Conservation (phyloP, 1,284 basidiomycete genomes). For the Dichomitus squalens region DNA sequence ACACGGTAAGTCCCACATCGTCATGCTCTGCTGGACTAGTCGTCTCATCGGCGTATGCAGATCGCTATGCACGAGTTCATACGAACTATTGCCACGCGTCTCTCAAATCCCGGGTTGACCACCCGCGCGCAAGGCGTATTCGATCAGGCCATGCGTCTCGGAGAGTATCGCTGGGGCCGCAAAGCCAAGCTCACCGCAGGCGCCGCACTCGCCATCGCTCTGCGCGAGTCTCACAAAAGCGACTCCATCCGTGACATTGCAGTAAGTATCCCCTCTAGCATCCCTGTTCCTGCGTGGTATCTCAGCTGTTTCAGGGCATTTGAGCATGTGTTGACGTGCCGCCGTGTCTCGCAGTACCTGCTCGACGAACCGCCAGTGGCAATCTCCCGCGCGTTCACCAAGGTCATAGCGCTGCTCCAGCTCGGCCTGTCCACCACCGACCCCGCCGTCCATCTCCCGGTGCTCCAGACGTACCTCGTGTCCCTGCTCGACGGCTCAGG, state of each 20-base stretch:
- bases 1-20: conserved; percentile 46
- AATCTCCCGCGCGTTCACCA: conserved; percentile 57
- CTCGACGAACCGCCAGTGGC: conserved; percentile 54
- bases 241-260: conserved; percentile 70
- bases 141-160: conserved; percentile 59
- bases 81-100: conserved; percentile 53
- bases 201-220: conserved; percentile 63
- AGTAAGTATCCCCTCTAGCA: conserved; percentile 34
- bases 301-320: conserved; percentile 17
- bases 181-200: conserved; percentile 67
- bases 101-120: conserved; percentile 56
- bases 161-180: conserved; percentile 66
- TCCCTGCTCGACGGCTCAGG: conserved; percentile 34
- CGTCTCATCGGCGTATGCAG: conserved; percentile 38
- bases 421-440: conserved; percentile 48
- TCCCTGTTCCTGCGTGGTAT: conserved; percentile 6
- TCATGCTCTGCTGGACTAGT: neutral
- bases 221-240: conserved; percentile 66
- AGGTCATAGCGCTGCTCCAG: conserved; percentile 50
- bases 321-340: conserved; percentile 26
- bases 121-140: conserved; percentile 66
- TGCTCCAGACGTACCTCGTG: conserved; percentile 51
- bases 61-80: conserved; percentile 64
- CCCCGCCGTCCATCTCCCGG: conserved; percentile 43
- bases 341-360: conserved; percentile 41